phyloP scores from a whole-genome alignment of 2,329 filamentous ascomycete species.

The Truncatella angustata region DNA sequence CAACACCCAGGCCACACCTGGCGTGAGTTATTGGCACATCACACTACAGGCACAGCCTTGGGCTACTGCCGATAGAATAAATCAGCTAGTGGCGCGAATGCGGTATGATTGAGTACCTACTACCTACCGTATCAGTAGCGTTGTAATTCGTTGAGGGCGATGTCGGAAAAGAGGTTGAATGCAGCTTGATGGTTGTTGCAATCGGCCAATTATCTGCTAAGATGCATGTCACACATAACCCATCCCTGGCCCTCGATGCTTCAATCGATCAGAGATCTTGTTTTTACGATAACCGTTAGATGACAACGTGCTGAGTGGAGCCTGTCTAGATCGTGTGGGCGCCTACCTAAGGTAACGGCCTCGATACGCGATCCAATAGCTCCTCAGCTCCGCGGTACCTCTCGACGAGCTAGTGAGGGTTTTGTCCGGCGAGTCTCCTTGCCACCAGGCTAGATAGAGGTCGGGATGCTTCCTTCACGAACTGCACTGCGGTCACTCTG shows the following conservation, averaged over 20 bases:
- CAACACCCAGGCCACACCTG: too few relatives aligned
- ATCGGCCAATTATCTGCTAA: neutral
- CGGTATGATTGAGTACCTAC: too few relatives aligned
- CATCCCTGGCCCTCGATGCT: conserved; percentile 1
- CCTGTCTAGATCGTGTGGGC: neutral
- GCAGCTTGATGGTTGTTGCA: neutral
- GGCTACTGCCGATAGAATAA: too few relatives aligned
- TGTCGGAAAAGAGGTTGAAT: neutral
- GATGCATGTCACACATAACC: conserved; percentile 5
- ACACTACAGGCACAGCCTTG: too few relatives aligned
- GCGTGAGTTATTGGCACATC: too few relatives aligned
- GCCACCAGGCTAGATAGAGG: too few relatives aligned
- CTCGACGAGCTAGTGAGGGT: too few relatives aligned
- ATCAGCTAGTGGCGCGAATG: too few relatives aligned
- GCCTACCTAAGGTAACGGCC: neutral
- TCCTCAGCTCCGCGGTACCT: neutral
- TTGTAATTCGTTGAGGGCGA: neutral
- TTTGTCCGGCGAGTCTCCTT: too few relatives aligned
- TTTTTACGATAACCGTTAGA: conserved; percentile 11
- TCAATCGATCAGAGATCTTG: conserved; percentile 9
- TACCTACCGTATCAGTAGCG: neutral
- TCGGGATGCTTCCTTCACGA: too few relatives aligned
- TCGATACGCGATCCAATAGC: neutral
- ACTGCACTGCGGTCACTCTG: too few relatives aligned
- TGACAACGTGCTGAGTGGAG: conserved; percentile 6